These are phyloP conservation scores for Porcisia deanei DNA, from an alignment of 208 protist species.

Conservation along the genomic window DNA sequence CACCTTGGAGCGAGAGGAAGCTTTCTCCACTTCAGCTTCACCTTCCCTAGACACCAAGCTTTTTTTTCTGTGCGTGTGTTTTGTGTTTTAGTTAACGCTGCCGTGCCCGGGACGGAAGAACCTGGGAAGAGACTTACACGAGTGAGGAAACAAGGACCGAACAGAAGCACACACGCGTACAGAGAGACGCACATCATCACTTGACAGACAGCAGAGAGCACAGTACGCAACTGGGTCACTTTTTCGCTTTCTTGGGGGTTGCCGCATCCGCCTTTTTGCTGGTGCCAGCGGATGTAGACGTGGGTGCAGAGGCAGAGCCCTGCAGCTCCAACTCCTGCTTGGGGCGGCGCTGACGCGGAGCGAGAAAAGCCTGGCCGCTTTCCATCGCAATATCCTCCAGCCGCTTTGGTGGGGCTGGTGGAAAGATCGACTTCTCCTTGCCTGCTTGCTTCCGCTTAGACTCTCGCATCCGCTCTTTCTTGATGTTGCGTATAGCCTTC, in stretches of 20 bases:
- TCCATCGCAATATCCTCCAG: conserved; percentile 93
- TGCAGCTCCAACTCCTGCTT: conserved; percentile 76
- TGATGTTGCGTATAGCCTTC: conserved; percentile 85
- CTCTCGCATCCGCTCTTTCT: conserved; percentile 79
- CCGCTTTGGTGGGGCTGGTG: conserved; percentile 84
- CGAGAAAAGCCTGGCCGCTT: conserved; percentile 88
- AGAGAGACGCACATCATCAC: not conserved
- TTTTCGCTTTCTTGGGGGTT: conserved; percentile 3
- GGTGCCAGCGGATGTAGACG: conserved; percentile 3
- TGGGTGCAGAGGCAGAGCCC: not conserved
- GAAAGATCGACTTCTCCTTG: conserved; percentile 88
- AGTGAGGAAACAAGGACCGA: not conserved
- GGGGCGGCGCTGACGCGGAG: conserved; percentile 41
- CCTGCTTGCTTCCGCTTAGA: conserved; percentile 59
- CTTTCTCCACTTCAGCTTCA: too few species aligned
- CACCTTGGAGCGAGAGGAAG: not conserved
- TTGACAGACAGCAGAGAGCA: conserved; percentile 1
- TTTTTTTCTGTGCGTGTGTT: not conserved
- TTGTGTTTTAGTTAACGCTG: conserved; percentile 6
- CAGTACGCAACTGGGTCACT: not conserved
- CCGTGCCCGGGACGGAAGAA: not conserved
- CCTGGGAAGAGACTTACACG: not conserved
- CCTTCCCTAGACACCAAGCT: too few species aligned
- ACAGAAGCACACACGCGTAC: not conserved
- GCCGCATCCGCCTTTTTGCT: conserved; percentile 1